A percentile compares a stretch with the other conserved stretches of the same genome.
phyloP scores from a whole-genome alignment of 2,329 filamentous ascomycete species.

The Cryoendolithus antarcticus region DNA sequence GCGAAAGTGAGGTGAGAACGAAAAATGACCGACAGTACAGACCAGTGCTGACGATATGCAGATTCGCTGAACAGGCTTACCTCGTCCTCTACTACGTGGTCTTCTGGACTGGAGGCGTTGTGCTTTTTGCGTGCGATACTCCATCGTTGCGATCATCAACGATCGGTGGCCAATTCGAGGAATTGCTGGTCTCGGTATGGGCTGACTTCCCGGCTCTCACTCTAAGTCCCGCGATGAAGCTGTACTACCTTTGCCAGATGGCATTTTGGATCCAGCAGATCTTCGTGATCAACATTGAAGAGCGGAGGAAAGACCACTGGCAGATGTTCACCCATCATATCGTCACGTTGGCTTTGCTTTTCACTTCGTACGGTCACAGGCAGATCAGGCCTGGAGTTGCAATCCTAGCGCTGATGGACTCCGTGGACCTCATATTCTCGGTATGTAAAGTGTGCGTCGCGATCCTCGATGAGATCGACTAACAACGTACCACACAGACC shows the following conservation, averaged over 20 bases:
- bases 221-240: constrained; percentile 62
- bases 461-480: neutral
- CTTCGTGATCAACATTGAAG: constrained; percentile 86
- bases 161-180: constrained; percentile 9
- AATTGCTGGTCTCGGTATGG: constrained; percentile 49
- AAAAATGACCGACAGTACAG: neutral
- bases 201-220: constrained; percentile 70
- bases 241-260: constrained; percentile 81
- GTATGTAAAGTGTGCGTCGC: constrained; percentile 38
- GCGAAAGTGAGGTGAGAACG: constrained; percentile 46
- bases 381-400: constrained; percentile 79
- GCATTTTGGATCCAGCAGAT: constrained; percentile 93
- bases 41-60: neutral
- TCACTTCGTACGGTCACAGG: constrained; percentile 73
- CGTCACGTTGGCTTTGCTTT: constrained; percentile 71
- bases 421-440: constrained; percentile 78
- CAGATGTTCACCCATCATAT: constrained; percentile 96
- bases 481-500: constrained; percentile 1
- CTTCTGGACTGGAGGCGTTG: constrained; percentile 76
- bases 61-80: constrained; percentile 89
- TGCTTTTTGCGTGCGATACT: constrained; percentile 30
- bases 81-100: constrained; percentile 68
- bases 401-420: constrained; percentile 84
- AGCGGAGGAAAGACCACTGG: constrained; percentile 83
- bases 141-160: constrained; percentile 7